Evolutionary conservation across 2,329 filamentous ascomycete genomes (phyloP).

Genomic region (Epichloe hybrida): DNA sequence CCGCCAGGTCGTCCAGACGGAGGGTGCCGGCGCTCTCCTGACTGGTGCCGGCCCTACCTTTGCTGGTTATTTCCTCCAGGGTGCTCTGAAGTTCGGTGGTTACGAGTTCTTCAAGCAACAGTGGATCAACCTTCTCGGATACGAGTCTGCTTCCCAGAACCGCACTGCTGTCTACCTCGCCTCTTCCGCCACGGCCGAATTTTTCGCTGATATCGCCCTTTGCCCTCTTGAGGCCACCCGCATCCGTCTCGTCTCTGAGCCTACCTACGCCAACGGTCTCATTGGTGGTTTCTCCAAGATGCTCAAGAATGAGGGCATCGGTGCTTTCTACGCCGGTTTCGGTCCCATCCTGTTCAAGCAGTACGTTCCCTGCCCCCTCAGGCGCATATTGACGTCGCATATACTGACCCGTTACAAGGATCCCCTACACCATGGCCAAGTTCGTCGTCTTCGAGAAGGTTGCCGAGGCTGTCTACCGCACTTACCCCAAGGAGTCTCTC

Average conservation of each 20-base stretch:
- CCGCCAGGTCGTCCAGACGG: slow-evolving; percentile 69
- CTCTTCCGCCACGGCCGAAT: slow-evolving; percentile 50
- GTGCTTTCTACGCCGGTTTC: slow-evolving; percentile 85
- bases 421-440: slow-evolving; percentile 91
- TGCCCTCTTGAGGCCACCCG: slow-evolving; percentile 88
- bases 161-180: slow-evolving; percentile 70
- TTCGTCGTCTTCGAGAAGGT: slow-evolving; percentile 92
- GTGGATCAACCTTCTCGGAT: slow-evolving; percentile 66
- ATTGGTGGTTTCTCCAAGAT: slow-evolving; percentile 74
- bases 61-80: slow-evolving; percentile 88
- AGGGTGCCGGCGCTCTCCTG: slow-evolving; percentile 75
- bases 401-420: slow-evolving; percentile 31
- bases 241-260: slow-evolving; percentile 84
- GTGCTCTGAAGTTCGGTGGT: slow-evolving; percentile 85
- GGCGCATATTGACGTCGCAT: neutral
- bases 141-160: slow-evolving; percentile 66
- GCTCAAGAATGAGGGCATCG: slow-evolving; percentile 65
- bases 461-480: slow-evolving; percentile 55
- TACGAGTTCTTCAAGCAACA: slow-evolving; percentile 97
- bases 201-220: slow-evolving; percentile 67
- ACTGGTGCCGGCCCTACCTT: slow-evolving; percentile 77
- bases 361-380: slow-evolving; percentile 15
- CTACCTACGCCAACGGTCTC: slow-evolving; percentile 70
- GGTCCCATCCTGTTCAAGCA: slow-evolving; percentile 62
- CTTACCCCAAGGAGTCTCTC: slow-evolving; percentile 56